These are phyloP conservation scores for Coemansia sp. DNA, from an alignment of 192 early-diverging fungal species.

Conservation along the genomic window DNA sequence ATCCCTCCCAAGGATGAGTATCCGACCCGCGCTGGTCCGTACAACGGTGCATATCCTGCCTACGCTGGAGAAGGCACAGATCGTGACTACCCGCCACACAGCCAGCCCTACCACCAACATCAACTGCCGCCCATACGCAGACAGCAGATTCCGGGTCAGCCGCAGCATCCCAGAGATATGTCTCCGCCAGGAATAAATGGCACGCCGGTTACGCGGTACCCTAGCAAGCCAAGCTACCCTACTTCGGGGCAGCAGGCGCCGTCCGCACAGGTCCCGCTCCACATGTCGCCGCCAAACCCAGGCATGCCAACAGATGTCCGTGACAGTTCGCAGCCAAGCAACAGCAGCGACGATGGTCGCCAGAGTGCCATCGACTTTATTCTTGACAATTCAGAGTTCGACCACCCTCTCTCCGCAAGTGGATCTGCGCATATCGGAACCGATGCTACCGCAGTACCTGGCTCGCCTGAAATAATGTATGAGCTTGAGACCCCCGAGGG, in stretches of 20 bases:
- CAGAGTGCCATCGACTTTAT: slow-evolving; percentile 8
- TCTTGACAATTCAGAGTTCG: slow-evolving; percentile 9
- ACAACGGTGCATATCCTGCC: background rate
- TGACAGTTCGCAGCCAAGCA: background rate
- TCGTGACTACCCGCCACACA: background rate
- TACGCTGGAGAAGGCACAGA: background rate
- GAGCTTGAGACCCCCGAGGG: slow-evolving; percentile 8
- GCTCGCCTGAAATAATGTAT: slow-evolving; percentile 1
- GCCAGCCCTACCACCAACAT: background rate
- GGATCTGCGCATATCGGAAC: background rate
- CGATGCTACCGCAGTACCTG: background rate
- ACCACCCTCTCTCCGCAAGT: slow-evolving; percentile 1
- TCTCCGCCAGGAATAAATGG: background rate
- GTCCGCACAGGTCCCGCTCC: slow-evolving; percentile 3
- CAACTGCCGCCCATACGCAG: background rate
- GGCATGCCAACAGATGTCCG: background rate
- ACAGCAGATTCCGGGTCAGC: background rate
- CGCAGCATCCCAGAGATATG: background rate
- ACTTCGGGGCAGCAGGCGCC: background rate
- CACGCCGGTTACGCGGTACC: background rate
- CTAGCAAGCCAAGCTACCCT: slow-evolving; percentile 1
- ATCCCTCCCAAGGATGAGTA: slow-evolving; percentile 2
- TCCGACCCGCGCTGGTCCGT: background rate
- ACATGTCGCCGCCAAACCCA: slow-evolving; percentile 3
- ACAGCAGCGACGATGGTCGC: background rate